Evolutionary conservation across 1,284 basidiomycete species (phyloP).

Genomic region (Xerocomus tenax): DNA sequence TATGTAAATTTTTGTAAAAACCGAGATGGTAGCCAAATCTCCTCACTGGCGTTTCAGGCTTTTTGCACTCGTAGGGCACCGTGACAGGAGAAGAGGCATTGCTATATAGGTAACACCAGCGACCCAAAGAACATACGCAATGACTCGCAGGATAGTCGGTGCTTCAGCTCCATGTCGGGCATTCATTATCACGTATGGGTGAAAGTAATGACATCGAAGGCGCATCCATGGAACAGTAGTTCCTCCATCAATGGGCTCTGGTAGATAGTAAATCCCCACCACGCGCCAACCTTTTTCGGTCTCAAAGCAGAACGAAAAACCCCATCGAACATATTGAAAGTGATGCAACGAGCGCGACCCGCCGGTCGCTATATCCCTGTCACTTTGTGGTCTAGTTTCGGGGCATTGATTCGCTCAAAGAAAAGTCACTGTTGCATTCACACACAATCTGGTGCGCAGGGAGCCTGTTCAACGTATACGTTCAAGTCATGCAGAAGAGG

Average conservation of each 20-base stretch:
- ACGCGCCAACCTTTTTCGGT: conserved; percentile 52
- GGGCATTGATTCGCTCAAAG: too few relatives aligned
- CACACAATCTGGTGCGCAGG: conserved; percentile 75
- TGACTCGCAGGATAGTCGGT: too few relatives aligned
- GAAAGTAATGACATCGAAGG: conserved; percentile 53
- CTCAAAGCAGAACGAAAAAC: conserved; percentile 43
- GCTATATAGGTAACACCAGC: too few relatives aligned
- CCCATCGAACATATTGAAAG: conserved; percentile 34
- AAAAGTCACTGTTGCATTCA: conserved; percentile 35
- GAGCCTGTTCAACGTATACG: conserved; percentile 77
- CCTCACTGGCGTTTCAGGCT: too few relatives aligned
- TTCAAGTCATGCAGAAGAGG: conserved; percentile 73
- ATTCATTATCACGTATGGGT: conserved; percentile 75
- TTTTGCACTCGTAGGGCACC: too few relatives aligned
- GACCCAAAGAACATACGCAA: too few relatives aligned
- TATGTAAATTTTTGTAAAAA: too few relatives aligned
- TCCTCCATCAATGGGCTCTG: conserved; percentile 30
- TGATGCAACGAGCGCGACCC: conserved; percentile 37
- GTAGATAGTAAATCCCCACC: conserved; percentile 22
- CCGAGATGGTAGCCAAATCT: too few relatives aligned
- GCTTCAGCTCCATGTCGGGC: conserved; percentile 20
- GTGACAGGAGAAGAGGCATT: too few relatives aligned
- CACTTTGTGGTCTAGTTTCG: conserved; percentile 40
- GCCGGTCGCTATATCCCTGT: conserved; percentile 64
- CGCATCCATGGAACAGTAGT: conserved; percentile 47